Conservation (phyloP, 2,329 filamentous ascomycete species). For the Diaporthe humulicola region DNA sequence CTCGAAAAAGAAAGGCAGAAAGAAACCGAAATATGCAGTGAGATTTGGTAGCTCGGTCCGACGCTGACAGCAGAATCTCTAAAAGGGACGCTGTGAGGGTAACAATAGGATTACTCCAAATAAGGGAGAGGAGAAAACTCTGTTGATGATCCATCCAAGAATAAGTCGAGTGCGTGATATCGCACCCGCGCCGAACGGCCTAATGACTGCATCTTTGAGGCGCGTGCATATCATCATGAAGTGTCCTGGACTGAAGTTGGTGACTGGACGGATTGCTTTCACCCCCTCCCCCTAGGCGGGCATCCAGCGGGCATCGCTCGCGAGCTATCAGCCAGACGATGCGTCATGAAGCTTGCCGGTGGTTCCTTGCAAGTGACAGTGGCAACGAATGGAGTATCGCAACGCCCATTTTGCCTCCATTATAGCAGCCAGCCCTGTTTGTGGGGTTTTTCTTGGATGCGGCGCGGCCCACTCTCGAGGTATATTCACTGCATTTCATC, state of each 20-base stretch:
- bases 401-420: conserved; percentile 20
- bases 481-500: conserved; percentile 17
- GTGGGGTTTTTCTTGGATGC: conserved; percentile 32
- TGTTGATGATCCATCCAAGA: conserved; percentile 18
- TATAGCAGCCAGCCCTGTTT: conserved; percentile 36
- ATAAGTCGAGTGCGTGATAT: conserved; percentile 12
- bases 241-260: neutral
- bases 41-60: conserved; percentile 26
- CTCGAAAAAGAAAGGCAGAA: too few species aligned
- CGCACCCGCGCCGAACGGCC: neutral
- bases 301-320: conserved; percentile 11
- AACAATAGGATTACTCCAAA: conserved; percentile 6
- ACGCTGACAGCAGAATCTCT: conserved; percentile 27
- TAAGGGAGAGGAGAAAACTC: neutral
- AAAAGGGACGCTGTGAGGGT: conserved; percentile 16
- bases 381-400: conserved; percentile 18
- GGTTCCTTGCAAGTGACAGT: neutral
- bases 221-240: conserved; percentile 15
- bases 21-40: conserved; percentile 23
- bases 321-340: conserved; percentile 5
- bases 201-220: conserved; percentile 16
- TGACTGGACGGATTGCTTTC: neutral
- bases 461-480: conserved; percentile 29
- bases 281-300: neutral
- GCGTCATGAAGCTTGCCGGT: conserved; percentile 1